phyloP scores from a whole-genome alignment of 805 yeast species.

The Kazachstania taianensis region DNA sequence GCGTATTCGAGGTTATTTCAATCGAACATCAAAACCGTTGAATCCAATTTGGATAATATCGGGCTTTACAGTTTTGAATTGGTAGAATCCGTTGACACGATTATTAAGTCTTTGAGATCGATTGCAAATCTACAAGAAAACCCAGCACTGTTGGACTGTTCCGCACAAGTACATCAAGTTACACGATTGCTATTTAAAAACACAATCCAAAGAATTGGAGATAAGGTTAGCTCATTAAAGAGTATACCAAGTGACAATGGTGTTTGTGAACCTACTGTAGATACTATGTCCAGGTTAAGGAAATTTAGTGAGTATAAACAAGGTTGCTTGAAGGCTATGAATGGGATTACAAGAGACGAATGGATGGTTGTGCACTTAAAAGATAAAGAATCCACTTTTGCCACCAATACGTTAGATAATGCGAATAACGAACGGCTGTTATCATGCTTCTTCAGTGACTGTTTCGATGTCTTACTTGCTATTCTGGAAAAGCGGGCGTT shows the following conservation, averaged over 20 bases:
- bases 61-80: slow-evolving; percentile 50
- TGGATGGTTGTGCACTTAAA: slow-evolving; percentile 49
- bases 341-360: slow-evolving; percentile 43
- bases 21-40: slow-evolving; percentile 32
- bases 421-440: slow-evolving; percentile 38
- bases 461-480: slow-evolving; percentile 62
- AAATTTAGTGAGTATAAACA: slow-evolving; percentile 52
- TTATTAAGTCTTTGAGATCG: slow-evolving; percentile 28
- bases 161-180: slow-evolving; percentile 16
- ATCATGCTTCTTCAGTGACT: slow-evolving; percentile 63
- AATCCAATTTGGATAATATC: slow-evolving; percentile 35
- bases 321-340: slow-evolving; percentile 41
- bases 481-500: slow-evolving; percentile 54
- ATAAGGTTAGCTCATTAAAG: slow-evolving; percentile 36
- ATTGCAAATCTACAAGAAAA: slow-evolving; percentile 16
- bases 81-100: slow-evolving; percentile 36
- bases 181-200: slow-evolving; percentile 43
- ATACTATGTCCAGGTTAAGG: slow-evolving; percentile 55
- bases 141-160: slow-evolving; percentile 20
- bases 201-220: slow-evolving; percentile 46
- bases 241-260: slow-evolving; percentile 57
- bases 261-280: slow-evolving; percentile 64
- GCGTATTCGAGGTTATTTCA: slow-evolving; percentile 33
- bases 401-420: slow-evolving; percentile 2
- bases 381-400: slow-evolving; percentile 21